Base-by-base conservation (phyloP, 2,329 filamentous ascomycete genomes). In the Gnomoniopsis smithogilvyi region DNA sequence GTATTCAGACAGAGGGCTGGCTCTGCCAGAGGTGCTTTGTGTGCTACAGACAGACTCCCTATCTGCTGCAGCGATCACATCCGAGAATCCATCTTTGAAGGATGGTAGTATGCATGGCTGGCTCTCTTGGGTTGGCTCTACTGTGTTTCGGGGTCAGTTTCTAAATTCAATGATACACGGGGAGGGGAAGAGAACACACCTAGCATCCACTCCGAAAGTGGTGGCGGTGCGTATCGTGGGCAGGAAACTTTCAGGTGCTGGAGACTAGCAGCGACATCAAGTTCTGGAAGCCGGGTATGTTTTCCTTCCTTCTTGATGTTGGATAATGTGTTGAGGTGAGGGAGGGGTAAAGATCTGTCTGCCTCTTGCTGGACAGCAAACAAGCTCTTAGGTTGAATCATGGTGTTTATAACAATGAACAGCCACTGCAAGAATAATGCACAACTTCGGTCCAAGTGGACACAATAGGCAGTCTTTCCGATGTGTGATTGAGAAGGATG, bases 251-350 rank as follows among this genome's bases (percentile, higher is more conserved):
- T 38, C 17, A 58, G 60, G 30, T 62, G 53, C 7, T 41, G 34
- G 14, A 59, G 47, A 43, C 41, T 53, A 17, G 56, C 30, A 1
- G 60, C 60, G 22, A 52, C 30, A 12, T 59, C 60, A 24, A 62
- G 56, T 2, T 46, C 52, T 33, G 53, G 52, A 3, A 56, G 56
- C 11, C 36, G 21, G 1, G 38, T 3, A 3, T 41, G 15, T 21
- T 33, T 36, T 19, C 24, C 38, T 2, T 59, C 45, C 22, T 56
- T 54, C 12, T 46, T 51, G 36, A 22, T 51, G 26, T 56, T 38
- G 11, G 26, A 15, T 26, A 12, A 22, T 14, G 43, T 30, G 17
- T 26, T 41, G 34, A 45, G 50, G 33, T 19, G 36, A 12, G 51
- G 53, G 30, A 49, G 43, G 34, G 53, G 52, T 24, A 60, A 30